Conservation (phyloP, 192 early-diverging fungal genomes). For the Radiomyces spectabilis region DNA sequence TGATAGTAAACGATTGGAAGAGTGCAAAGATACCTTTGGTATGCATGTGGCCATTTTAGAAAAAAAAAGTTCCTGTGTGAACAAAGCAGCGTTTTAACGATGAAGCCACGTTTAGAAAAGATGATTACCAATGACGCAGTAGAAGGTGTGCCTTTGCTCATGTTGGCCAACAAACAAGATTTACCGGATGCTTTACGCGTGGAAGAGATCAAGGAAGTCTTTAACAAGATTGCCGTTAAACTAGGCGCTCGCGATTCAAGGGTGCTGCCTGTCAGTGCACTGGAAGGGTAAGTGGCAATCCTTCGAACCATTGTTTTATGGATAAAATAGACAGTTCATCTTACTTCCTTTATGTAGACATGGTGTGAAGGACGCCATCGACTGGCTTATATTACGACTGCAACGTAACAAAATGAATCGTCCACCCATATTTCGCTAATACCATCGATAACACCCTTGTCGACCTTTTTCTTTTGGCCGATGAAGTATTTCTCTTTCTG, state of each 20-base stretch:
- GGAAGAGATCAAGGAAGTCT: constrained; percentile 83
- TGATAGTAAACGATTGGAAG: constrained; percentile 73
- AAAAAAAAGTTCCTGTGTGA: no score
- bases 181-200: constrained; percentile 56
- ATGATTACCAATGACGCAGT: constrained; percentile 70
- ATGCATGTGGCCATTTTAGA: no score
- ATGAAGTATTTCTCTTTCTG: no score
- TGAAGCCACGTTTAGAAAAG: constrained; percentile 56
- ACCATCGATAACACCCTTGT: no score
- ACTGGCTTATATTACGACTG: constrained; percentile 83
- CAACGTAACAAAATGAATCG: constrained; percentile 74
- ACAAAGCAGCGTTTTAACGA: no score
- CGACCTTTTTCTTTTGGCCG: no score
- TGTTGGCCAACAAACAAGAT: constrained; percentile 95
- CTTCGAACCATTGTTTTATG: no score
- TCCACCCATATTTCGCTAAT: constrained; percentile 64
- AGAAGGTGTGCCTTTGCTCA: constrained; percentile 82
- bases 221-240: constrained; percentile 79
- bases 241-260: constrained; percentile 82
- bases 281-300: constrained; percentile 80
- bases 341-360: constrained; percentile 34
- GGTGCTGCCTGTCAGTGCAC: constrained; percentile 75
- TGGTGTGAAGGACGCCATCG: constrained; percentile 81
- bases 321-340: background rate
- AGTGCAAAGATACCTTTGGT: constrained; percentile 72